Evolutionary conservation across 257 asterid genomes (phyloP), one percentile per base, ranked within the genome.

Genomic region (Ocimum tenuiflorum): DNA sequence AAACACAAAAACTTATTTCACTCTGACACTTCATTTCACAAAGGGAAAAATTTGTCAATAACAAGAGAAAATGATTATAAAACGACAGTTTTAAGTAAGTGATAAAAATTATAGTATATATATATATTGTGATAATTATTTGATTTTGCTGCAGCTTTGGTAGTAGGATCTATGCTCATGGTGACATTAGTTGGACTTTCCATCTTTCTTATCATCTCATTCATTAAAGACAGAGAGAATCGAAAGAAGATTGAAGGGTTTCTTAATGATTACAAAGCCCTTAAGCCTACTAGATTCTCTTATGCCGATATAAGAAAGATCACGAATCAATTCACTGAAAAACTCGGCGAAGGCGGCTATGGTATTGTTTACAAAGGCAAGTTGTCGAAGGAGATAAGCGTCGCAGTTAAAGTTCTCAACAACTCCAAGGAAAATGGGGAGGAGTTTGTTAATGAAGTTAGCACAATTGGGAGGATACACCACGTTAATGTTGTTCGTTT

Each of bases 371-470:
- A n/a, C n/a, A n/a, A n/a, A n/a, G n/a, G n/a, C n/a, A n/a, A n/a
- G n/a, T n/a, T n/a, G n/a, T n/a, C 85, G 3, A 69, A 48, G 3
- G 82, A 80, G 42, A 74, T 80, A 10, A 31, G 29, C 18, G 82
- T 76, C 5, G 84, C 81, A 0, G 86, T 83, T 0, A 82, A 79
- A 52, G 72, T 74, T 0, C 77, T 78, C 55, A 60, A 79, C 65
- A 78, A 70, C 8, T 54, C 76, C 6, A 65, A 60, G 24, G 84
- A 66, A 17, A 69, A 65, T 1, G 83, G 82, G 4, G 83, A 80
- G 72, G 85, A 73, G 45, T 83, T 80, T 46, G 77, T 83, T 6
- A 80, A 64, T 10, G 85, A 79, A 66, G 81, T 82, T 0, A 73
- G 76, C 5, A 77, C 82, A 1, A n/a, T n/a, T n/a, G n/a, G n/a